These are phyloP conservation scores for Boletus patriciae DNA, from an alignment of 768 basidiomycete species.

Conservation along the genomic window DNA sequence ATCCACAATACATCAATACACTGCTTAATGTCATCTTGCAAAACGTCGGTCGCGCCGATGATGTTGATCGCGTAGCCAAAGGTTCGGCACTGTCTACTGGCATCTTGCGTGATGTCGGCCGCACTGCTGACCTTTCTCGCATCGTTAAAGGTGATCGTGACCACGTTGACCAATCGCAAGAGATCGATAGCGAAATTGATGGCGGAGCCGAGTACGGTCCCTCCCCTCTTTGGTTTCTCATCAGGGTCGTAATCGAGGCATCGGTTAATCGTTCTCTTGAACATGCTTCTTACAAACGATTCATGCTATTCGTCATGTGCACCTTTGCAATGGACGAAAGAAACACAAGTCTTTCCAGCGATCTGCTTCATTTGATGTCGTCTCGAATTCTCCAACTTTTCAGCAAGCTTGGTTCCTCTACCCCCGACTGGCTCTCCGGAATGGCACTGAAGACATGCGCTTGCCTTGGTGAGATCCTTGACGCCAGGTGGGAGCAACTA, in stretches of 20 bases:
- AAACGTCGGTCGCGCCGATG: neutral
- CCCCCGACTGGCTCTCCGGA: neutral
- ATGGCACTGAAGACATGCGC: neutral
- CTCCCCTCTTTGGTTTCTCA: constrained; percentile 34
- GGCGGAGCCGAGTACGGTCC: no score
- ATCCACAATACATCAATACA: no score
- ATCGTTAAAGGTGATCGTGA: no score
- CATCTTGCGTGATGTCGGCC: constrained; percentile 10
- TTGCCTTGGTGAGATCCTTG: neutral
- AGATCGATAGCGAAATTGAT: no score
- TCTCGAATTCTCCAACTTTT: constrained; percentile 19
- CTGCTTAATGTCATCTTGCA: no score
- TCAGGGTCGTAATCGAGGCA: constrained; percentile 32
- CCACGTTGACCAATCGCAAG: no score
- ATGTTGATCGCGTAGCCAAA: constrained; percentile 19
- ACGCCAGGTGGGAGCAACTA: neutral
- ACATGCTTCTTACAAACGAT: constrained; percentile 42
- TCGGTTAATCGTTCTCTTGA: constrained; percentile 11
- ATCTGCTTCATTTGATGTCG: constrained; percentile 27
- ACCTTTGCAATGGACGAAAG: constrained; percentile 22
- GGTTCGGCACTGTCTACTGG: no score
- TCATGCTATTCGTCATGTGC: constrained; percentile 44
- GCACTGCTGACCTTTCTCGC: constrained; percentile 5
- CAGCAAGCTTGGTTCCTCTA: constrained; percentile 10
- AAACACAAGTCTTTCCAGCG: constrained; percentile 6